phyloP scores from a whole-genome alignment of 495 filamentous ascomycete genomes.

The Xylaria telfairii region DNA sequence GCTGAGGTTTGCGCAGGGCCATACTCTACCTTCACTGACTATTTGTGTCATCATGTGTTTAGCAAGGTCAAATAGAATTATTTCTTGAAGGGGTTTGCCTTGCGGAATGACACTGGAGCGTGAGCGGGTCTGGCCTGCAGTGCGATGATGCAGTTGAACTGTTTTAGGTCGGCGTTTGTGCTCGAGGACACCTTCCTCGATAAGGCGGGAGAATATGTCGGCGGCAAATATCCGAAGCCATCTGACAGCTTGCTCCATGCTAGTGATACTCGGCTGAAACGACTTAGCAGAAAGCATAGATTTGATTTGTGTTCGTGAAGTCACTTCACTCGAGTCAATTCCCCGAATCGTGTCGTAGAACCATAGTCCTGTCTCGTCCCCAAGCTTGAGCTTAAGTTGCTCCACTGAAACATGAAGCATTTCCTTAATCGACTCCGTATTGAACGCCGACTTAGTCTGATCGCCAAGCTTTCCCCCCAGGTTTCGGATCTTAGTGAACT shows the following conservation, averaged over 20 bases:
- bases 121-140: slow-evolving; percentile 71
- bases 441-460: slow-evolving; percentile 75
- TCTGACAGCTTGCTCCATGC: slow-evolving; percentile 76
- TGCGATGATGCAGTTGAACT: slow-evolving; percentile 80
- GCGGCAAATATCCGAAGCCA: slow-evolving; percentile 94
- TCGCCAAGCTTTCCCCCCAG: slow-evolving; percentile 96
- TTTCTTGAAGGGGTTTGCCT: slow-evolving; percentile 74
- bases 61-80: slow-evolving; percentile 75
- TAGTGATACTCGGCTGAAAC: slow-evolving; percentile 84
- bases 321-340: slow-evolving; percentile 86
- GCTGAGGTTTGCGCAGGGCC: slow-evolving; percentile 87
- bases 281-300: slow-evolving; percentile 98
- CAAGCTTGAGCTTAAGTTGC: slow-evolving; percentile 78
- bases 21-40: slow-evolving; percentile 74
- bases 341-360: slow-evolving; percentile 86
- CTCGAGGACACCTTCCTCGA: slow-evolving; percentile 91
- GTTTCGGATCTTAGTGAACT: slow-evolving; percentile 95
- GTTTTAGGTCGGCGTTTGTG: slow-evolving; percentile 85
- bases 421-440: slow-evolving; percentile 79
- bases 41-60: slow-evolving; percentile 79
- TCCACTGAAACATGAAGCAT: slow-evolving; percentile 75
- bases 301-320: slow-evolving; percentile 90
- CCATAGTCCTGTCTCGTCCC: slow-evolving; percentile 88
- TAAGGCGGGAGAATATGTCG: slow-evolving; percentile 87
- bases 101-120: slow-evolving; percentile 77